phyloP scores from a whole-genome alignment of 331 rosid species.

The Erythrophleum ivorense region DNA sequence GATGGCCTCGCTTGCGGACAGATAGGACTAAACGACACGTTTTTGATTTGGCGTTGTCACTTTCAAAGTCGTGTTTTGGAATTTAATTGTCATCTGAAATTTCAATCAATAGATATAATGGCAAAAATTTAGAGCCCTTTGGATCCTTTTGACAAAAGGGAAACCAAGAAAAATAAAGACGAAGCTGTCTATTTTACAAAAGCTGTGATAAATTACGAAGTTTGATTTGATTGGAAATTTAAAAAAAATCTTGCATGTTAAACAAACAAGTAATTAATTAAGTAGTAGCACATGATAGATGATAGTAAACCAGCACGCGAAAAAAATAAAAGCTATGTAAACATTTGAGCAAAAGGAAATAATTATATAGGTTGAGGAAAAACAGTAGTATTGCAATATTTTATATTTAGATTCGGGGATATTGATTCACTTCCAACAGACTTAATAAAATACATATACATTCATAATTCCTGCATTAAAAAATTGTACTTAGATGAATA shows the following conservation, averaged over 20 bases:
- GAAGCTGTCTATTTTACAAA: neutral
- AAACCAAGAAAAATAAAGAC: no score
- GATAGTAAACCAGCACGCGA: neutral
- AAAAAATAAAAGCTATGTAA: neutral
- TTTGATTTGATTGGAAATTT: neutral
- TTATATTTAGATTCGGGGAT: no score
- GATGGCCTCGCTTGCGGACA: slow-evolving; percentile 8
- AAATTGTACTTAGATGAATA: neutral
- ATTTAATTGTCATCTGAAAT: neutral
- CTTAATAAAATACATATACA: no score
- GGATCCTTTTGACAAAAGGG: neutral
- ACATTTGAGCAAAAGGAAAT: no score
- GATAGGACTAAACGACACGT: slow-evolving; percentile 36
- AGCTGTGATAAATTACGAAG: neutral
- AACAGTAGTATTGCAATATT: neutral
- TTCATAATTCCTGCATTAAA: neutral
- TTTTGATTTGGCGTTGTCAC: slow-evolving; percentile 34
- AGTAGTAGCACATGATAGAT: neutral
- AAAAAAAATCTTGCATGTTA: neutral
- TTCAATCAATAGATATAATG: neutral
- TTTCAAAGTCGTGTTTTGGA: neutral
- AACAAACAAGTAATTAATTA: no score
- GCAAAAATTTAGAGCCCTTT: no score
- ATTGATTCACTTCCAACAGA: no score
- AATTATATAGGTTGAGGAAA: neutral